A percentile compares a stretch with the other conserved stretches of the same genome.
Evolutionary conservation across 2,329 filamentous ascomycete species (phyloP).

Genomic region (Cladorrhinum sp.): DNA sequence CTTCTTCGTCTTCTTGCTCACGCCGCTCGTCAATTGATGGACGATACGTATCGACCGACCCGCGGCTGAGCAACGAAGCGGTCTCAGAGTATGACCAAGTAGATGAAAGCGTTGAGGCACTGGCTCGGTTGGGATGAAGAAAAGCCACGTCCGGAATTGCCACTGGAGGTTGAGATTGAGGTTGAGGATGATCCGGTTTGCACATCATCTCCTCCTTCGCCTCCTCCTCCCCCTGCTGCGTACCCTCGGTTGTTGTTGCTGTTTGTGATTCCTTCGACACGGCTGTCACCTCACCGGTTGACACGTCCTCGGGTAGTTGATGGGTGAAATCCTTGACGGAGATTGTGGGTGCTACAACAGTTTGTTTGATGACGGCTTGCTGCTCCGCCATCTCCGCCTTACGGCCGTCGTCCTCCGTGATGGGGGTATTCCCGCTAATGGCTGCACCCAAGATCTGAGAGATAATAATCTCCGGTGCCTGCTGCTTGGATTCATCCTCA

Average conservation of each 20-base stretch:
- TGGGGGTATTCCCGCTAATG: neutral
- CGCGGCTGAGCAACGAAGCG: conserved; percentile 8
- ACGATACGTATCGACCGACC: conserved; percentile 20
- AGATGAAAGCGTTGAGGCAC: conserved; percentile 1
- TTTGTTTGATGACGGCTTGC: conserved; percentile 3
- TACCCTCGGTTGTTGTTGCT: neutral
- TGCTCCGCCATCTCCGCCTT: conserved; percentile 7
- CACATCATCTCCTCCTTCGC: too few species aligned
- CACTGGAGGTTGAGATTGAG: neutral
- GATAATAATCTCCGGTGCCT: neutral
- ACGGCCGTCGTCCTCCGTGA: conserved; percentile 3
- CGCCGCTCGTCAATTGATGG: conserved; percentile 3
- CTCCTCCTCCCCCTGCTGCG: neutral
- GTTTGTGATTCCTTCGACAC: neutral
- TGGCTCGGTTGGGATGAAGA: conserved; percentile 7
- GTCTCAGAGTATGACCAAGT: conserved; percentile 2
- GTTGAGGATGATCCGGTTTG: neutral
- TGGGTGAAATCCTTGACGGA: conserved; percentile 6
- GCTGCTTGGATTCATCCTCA: neutral
- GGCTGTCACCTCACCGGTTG: neutral
- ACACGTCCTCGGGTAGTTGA: neutral
- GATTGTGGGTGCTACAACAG: conserved; percentile 9
- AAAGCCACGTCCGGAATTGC: neutral
- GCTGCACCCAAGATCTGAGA: neutral
- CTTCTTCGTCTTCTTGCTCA: neutral